Base-by-base conservation (phyloP, 2,329 filamentous ascomycete species). In the Zarea fungicola region DNA sequence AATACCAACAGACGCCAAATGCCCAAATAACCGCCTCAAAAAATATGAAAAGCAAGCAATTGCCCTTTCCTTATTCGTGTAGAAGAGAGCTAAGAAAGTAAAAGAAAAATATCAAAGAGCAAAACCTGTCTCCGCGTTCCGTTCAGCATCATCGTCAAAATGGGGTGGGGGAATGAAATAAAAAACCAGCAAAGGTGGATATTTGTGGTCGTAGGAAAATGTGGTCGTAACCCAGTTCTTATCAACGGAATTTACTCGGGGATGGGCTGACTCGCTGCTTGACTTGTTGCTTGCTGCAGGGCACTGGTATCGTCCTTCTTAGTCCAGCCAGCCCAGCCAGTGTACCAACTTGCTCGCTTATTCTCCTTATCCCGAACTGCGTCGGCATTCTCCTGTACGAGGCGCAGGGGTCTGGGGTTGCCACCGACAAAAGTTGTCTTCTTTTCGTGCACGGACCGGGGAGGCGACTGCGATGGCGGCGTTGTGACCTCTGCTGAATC, bases 331-430 rank as follows among this genome's bases (percentile, higher is more conserved):
- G 73, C 71, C 80, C 81, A 84, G 11, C 80, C 80, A 50, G 84
- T 76, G 52, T 67, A 68, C 83, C 83, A 85, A 64, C 80, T 85
- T 18, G 74, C 71, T 41, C 83, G 71, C 70, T 84, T 85, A 59
- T 76, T 77, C 47, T 68, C 63, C 58, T 75, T 74, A 47, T 68
- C 63, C 58, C 75, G 73, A 52, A 72, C 67, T 3, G 62, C 62
- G 43, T 80, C 78, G 19, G 69, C 65, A 56, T 85, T 85, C 69
- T 95, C 89, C 67, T 93, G 87, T 40, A 97, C 90, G 25, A 99
- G 76, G 14, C 92, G 79, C 55, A 99, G 72, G 6, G 92, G 92
- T 29, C 91, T 80, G 51, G 95, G 83, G 67, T 93, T 93, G 37
- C 81, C 81, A 4, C 78, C 79, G 49, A 80, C 69, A 54, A 79